These are phyloP conservation scores for Gloeostereum incarnatum DNA, from an alignment of 768 basidiomycete species.

Conservation along the genomic window DNA sequence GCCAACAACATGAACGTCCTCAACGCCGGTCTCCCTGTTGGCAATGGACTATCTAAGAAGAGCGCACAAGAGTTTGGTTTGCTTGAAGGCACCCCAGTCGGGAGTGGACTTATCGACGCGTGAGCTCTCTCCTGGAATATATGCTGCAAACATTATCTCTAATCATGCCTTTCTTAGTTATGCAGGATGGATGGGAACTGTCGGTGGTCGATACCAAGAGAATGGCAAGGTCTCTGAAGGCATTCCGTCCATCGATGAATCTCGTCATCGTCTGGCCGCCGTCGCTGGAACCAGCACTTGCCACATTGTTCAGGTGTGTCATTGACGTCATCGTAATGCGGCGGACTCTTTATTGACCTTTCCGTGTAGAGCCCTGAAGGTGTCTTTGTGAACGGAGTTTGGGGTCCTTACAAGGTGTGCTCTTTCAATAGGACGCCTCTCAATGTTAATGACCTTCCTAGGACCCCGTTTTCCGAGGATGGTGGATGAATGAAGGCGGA, in stretches of 20 bases:
- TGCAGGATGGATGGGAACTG: slow-evolving; percentile 96
- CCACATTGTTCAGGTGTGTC: slow-evolving; percentile 75
- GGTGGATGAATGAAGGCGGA: slow-evolving; percentile 99
- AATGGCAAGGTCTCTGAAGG: slow-evolving; percentile 39
- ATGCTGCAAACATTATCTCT: neutral
- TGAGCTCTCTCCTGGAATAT: slow-evolving; percentile 23
- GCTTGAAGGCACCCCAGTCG: slow-evolving; percentile 80
- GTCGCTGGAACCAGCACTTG: slow-evolving; percentile 97
- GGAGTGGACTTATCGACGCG: slow-evolving; percentile 95
- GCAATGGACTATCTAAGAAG: slow-evolving; percentile 63
- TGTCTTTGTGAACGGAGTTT: slow-evolving; percentile 85
- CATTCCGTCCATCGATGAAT: slow-evolving; percentile 63
- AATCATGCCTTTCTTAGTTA: slow-evolving; percentile 28
- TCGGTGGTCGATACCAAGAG: slow-evolving; percentile 66
- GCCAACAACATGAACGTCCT: slow-evolving; percentile 44
- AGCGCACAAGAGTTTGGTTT: slow-evolving; percentile 86
- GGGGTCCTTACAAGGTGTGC: slow-evolving; percentile 80
- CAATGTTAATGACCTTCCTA: slow-evolving; percentile 18
- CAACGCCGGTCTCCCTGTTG: slow-evolving; percentile 81
- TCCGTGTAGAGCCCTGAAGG: slow-evolving; percentile 58
- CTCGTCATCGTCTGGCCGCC: slow-evolving; percentile 75
- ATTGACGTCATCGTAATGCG: neutral
- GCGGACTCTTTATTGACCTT: neutral
- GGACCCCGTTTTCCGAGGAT: slow-evolving; percentile 86
- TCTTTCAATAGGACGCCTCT: slow-evolving; percentile 2